Base-by-base conservation (phyloP, 345 rosid genomes). In the Corymbia maculata region DNA sequence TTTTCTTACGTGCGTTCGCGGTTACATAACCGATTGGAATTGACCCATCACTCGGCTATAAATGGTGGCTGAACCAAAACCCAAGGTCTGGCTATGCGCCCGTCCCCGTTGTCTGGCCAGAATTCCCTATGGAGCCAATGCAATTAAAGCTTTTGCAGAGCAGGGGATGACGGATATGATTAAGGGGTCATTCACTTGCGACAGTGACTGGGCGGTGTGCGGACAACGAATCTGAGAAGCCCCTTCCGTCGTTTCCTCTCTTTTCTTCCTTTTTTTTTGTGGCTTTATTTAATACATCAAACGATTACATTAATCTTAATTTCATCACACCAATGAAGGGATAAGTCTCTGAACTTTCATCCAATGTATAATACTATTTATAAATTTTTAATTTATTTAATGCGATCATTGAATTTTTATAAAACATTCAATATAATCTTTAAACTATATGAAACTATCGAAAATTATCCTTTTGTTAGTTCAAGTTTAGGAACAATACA, bases 311-410 rank as follows among this genome's bases (percentile, higher is more conserved):
- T 36, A 13, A 64, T 6, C 75, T 17, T 17, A n/a, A 64, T 13
- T 5, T 64, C 36, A 13, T n/a, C 36, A 13, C 7, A 17, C 32
- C 0, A 61, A 1, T 61, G 68, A 61, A 61, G 8, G 30, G 3
- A 61, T 61, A 6, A 11, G 4, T 26, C 3, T 0, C 26, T 59
- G 2, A 28, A 61, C 11, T 12, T 26, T 59, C 6, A 12, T 15
- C 26, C 2, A 28, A 28, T 28, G 2, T 12, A 1, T 0, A 61
- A 61, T 28, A 61, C 26, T 1, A 1, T 61, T 7, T 0, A 0
- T 28, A 1, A 0, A 11, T 0, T 61, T 61, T 61, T 61, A 61
- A 28, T 61, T 28, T 61, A 28, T 61, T 28, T 7, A 28, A 28
- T 61, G 3, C 12, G 0, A 6, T 61, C 1, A 3, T 2, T 61